A percentile compares a stretch with the other conserved stretches of the same genome.
These are phyloP conservation scores for Yamadazyma triangularis DNA, from an alignment of 1,139 yeast species.

Conservation along the genomic window DNA sequence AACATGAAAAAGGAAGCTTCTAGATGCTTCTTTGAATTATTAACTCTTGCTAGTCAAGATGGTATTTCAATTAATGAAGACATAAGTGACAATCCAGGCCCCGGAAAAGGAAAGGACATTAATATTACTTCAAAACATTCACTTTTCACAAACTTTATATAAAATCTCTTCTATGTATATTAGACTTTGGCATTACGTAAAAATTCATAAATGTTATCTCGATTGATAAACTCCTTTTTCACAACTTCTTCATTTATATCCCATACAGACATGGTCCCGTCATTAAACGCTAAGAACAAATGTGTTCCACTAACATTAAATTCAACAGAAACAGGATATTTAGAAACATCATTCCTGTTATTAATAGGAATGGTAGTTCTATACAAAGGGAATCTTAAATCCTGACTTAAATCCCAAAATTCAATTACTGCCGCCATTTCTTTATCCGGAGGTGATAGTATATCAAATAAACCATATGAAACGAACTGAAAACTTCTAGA, in stretches of 20 bases:
- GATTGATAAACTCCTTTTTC: neutral
- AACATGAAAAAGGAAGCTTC: slow-evolving; percentile 60
- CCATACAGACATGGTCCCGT: slow-evolving; percentile 21
- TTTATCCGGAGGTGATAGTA: slow-evolving; percentile 8
- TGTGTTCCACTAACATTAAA: slow-evolving; percentile 20
- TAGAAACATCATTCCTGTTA: slow-evolving; percentile 1
- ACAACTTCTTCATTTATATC: slow-evolving; percentile 12
- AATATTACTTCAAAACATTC: slow-evolving; percentile 47
- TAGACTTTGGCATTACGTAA: slow-evolving; percentile 8
- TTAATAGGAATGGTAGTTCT: neutral
- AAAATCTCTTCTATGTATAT: slow-evolving; percentile 12
- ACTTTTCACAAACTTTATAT: slow-evolving; percentile 40
- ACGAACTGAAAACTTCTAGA: slow-evolving; percentile 40
- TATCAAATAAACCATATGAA: slow-evolving; percentile 36
- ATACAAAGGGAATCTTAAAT: slow-evolving; percentile 35
- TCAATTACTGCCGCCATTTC: slow-evolving; percentile 33
- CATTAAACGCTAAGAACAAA: slow-evolving; percentile 21
- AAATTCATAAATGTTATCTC: slow-evolving; percentile 4
- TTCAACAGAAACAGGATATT: slow-evolving; percentile 7
- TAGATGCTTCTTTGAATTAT: slow-evolving; percentile 73
- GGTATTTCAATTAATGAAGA: slow-evolving; percentile 62
- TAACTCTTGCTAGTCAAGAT: slow-evolving; percentile 78
- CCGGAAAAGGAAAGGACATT: slow-evolving; percentile 57
- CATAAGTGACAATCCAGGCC: slow-evolving; percentile 10
- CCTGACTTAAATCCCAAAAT: slow-evolving; percentile 49